Evolutionary conservation across 176 grass and related monocot species (phyloP), one percentile per base, ranked within the genome.

Genomic region (Paspalum notatum): DNA sequence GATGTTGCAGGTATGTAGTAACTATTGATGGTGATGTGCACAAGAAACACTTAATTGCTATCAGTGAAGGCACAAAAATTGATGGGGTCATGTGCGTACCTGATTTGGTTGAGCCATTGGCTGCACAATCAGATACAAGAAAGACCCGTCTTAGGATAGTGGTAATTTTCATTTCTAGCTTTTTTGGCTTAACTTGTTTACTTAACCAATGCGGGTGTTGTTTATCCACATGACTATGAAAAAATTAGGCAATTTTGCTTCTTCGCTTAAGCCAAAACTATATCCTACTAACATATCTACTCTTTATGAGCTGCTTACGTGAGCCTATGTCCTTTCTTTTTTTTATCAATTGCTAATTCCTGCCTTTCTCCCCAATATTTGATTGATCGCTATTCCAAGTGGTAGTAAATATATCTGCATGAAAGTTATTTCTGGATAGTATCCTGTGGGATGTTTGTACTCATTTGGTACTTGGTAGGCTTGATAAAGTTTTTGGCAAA

Each of bases 41-140:
- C 88, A 93, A 85, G 79, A 89, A 89, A 76, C 84, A 95, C 81
- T 88, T 98, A 8, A 77, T 89, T 84, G 79, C 90, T 81, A 84
- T 98, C 72, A 95, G 96, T 22, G 88, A 93, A 80, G 92, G 92
- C 68, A 91, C 92, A 47, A 61, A 76, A 89, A 91, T 95, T 73
- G 96, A 98, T 68, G 88, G 92, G 3, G 58, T 95, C 64, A 92
- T 80, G 64, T 94, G 93, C 39, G n/a, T 95, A 39, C 92, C 96
- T 79, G 96, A 95, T 91, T 83, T 72, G 77, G 96, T 98, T 39
- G 92, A 95, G 53, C 72, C 84, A 87, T 81, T 95, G 78, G 75
- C 59, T 80, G 68, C 71, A 58, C 90, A 93, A 46, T 75, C 89
- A 58, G 84, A 95, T 74, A 75, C 87, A 62, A 95, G 79, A 81